phyloP scores from a whole-genome alignment of 2,329 filamentous ascomycete species.

The Aureobasidium pullulans region DNA sequence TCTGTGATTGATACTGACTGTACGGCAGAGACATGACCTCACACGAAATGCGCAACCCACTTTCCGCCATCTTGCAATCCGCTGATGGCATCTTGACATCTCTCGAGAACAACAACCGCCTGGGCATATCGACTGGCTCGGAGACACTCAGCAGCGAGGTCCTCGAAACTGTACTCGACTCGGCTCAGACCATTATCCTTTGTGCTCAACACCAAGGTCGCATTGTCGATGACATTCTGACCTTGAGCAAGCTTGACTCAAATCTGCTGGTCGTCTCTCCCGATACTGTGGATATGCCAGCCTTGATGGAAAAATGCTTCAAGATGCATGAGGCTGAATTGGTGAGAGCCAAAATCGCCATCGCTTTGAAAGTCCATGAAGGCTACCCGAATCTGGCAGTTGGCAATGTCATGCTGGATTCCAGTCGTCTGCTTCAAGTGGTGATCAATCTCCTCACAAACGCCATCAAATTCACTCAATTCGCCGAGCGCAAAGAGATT shows the following conservation, averaged over 20 bases:
- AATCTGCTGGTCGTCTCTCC: slow-evolving; percentile 33
- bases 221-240: slow-evolving; percentile 36
- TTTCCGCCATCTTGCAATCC: slow-evolving; percentile 38
- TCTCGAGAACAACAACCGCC: slow-evolving; percentile 18
- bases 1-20: no score
- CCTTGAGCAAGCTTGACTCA: slow-evolving; percentile 30
- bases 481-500: slow-evolving; percentile 29
- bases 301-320: slow-evolving; percentile 29
- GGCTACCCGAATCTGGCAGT: slow-evolving; percentile 31
- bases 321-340: slow-evolving; percentile 34
- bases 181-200: slow-evolving; percentile 19
- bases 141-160: background rate
- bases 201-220: slow-evolving; percentile 27
- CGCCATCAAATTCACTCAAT: slow-evolving; percentile 40
- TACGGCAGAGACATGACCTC: slow-evolving; percentile 23
- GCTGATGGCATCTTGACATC: slow-evolving; percentile 36
- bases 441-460: slow-evolving; percentile 38
- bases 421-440: slow-evolving; percentile 37
- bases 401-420: slow-evolving; percentile 33
- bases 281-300: slow-evolving; percentile 29
- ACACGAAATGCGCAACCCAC: slow-evolving; percentile 37
- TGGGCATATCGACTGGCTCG: background rate
- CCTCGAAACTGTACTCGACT: slow-evolving; percentile 15
- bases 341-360: slow-evolving; percentile 26
- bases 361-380: slow-evolving; percentile 26